phyloP scores from a whole-genome alignment of 2,329 filamentous ascomycete genomes.

The Xylariaceae sp. region DNA sequence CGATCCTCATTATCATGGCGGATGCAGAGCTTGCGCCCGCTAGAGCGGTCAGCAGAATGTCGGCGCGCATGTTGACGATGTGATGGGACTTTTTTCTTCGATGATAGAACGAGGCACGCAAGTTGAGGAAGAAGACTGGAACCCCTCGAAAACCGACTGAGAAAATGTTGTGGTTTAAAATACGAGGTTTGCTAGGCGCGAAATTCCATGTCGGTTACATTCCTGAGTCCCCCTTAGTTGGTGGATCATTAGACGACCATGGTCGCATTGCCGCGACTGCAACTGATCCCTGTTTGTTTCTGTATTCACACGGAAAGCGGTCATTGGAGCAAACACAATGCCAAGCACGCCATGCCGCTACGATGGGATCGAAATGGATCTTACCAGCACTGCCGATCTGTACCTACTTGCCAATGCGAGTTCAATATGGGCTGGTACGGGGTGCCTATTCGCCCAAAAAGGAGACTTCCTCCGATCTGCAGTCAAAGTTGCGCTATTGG shows the following conservation, averaged over 20 bases:
- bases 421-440: constrained; percentile 13
- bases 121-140: not conserved
- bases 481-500: constrained; percentile 7
- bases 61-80: constrained; percentile 38
- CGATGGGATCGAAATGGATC: constrained; percentile 24
- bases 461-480: constrained; percentile 11
- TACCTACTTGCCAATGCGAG: constrained; percentile 21
- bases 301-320: constrained; percentile 29
- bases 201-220: constrained; percentile 17
- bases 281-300: constrained; percentile 33
- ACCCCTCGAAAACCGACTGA: not conserved
- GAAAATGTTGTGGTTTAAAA: constrained; percentile 15
- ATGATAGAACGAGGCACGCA: not conserved
- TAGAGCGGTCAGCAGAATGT: constrained; percentile 35
- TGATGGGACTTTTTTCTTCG: constrained; percentile 1
- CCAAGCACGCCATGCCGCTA: constrained; percentile 22
- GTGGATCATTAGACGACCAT: constrained; percentile 23
- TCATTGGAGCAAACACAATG: constrained; percentile 31
- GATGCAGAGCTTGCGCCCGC: constrained; percentile 32
- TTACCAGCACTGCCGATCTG: constrained; percentile 29
- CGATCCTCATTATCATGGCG: constrained; percentile 32
- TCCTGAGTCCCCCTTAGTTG: constrained; percentile 20
- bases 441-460: not conserved
- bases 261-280: constrained; percentile 34
- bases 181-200: not conserved